A percentile compares a stretch with the other conserved stretches of the same genome.
Evolutionary conservation across 2,329 filamentous ascomycete species (phyloP).

Genomic region (Fusarium tuaranense): DNA sequence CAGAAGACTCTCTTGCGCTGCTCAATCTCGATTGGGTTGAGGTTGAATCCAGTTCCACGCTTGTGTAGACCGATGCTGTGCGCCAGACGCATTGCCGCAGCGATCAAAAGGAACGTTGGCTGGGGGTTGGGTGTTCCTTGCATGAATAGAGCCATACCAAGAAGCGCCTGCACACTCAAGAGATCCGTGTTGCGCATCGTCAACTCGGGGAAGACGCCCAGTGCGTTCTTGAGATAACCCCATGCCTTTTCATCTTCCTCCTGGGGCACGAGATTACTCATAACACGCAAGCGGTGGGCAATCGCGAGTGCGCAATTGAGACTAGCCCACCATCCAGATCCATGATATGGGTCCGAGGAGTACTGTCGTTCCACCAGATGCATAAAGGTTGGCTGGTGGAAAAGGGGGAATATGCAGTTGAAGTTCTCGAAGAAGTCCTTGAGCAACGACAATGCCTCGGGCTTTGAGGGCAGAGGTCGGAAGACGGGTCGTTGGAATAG

Average conservation of each 20-base stretch:
- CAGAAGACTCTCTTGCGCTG: slow-evolving; percentile 79
- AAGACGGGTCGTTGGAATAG: slow-evolving; percentile 89
- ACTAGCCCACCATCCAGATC: slow-evolving; percentile 98
- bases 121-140: slow-evolving; percentile 98
- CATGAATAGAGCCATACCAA: slow-evolving; percentile 94
- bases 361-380: slow-evolving; percentile 96
- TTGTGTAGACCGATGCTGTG: slow-evolving; percentile 98
- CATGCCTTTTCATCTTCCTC: slow-evolving; percentile 96
- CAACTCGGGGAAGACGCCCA: slow-evolving; percentile 91
- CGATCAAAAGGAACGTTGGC: slow-evolving; percentile 90
- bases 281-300: slow-evolving; percentile 89
- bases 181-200: slow-evolving; percentile 97
- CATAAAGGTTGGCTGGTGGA: slow-evolving; percentile 99
- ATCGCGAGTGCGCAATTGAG: slow-evolving; percentile 95
- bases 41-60: slow-evolving; percentile 88
- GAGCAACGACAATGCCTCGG: slow-evolving; percentile 87
- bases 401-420: slow-evolving; percentile 98
- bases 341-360: slow-evolving; percentile 90
- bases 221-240: slow-evolving; percentile 95
- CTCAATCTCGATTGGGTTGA: slow-evolving; percentile 94
- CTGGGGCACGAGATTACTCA: slow-evolving; percentile 91
- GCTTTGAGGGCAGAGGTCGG: slow-evolving; percentile 83
- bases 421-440: slow-evolving; percentile 98
- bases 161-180: slow-evolving; percentile 90
- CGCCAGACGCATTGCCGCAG: slow-evolving; percentile 88